Evolutionary conservation across 129 eudicot species (phyloP), one percentile per base, ranked within the genome.

Genomic region (Deinandra increscens): DNA sequence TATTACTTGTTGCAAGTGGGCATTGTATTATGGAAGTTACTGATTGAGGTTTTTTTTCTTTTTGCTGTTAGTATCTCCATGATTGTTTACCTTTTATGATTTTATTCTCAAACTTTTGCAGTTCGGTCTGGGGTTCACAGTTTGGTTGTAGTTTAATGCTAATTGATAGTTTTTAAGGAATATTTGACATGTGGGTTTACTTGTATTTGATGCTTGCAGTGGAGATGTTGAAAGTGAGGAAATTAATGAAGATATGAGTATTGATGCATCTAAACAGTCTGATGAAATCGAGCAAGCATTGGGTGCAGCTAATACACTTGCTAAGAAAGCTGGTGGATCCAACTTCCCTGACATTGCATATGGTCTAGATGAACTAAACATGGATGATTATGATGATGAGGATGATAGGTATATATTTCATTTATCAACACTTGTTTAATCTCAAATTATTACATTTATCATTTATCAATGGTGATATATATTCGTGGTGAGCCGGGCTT

Each of bases 361-460:
- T 66, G 91, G 84, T 41, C 46, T 88, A 71, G 75, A 75, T 78
- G 95, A 88, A 74, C 73, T 92, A 41, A 83, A 88, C 84, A 92
- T 92, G 96, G 98, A 88, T 68, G 65, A 84, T 65, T 92, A 92
- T 75, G 96, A 88, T 72, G 95, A 92, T 31, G 98, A 92, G 29
- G 96, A 91, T 54, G 91, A 84, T 68, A 96, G 96, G n/a, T n/a
- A n/a, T n/a, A n/a, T 91, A 88, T 78, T 13, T 74, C 45, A 33
- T 9, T 17, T 23, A 11, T 7, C 9, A 38, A 44, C 68, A 33
- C 37, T 55, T 39, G 14, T 41, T n/a, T n/a, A n/a, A n/a, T n/a
- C n/a, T n/a, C n/a, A n/a, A n/a, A n/a, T n/a, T n/a, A n/a, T n/a
- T n/a, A n/a, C n/a, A n/a, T n/a, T n/a, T n/a, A n/a, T n/a, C n/a